Base-by-base conservation (phyloP, 305 asterid species). In the Solanum chacoense region DNA sequence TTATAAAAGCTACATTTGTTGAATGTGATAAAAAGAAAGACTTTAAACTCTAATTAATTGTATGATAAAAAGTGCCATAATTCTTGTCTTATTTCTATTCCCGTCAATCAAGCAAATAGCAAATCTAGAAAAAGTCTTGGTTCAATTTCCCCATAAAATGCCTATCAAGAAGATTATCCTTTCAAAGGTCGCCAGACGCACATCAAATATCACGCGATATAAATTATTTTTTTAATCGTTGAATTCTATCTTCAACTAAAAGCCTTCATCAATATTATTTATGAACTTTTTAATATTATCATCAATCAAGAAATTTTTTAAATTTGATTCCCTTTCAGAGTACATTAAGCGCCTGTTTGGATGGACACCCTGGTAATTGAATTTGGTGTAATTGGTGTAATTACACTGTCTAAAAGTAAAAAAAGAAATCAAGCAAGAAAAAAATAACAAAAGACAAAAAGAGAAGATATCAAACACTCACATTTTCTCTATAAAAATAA, bases 131-230 rank as follows among this genome's bases (percentile, higher is more conserved):
- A n/a, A 24, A 37, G 63, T 78, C 85, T 37, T 12, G 18, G n/a
- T 36, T 36, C 22, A 35, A 77, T 36, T 77, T 37, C 22, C 22
- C 22, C 22, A 65, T n/a, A 63, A 22, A 59, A 59, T 18, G 4
- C 0, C 26, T 2, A 59, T 20, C 5, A 59, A 59, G 11, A 59
- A 59, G 8, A 59, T 59, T 7, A 55, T 20, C 0, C 10, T 55
- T 55, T 55, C 8, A 67, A 26, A 12, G 4, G 13, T 1, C 1
- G 0, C 0, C 4, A 7, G 0, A 65, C 3, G 1, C 13, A 11
- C 3, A 65, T 65, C 0, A 26, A 26, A 69, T 3, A 11, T 8
- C 73, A n/a, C 5, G 31, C 29, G 1, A 26, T 11, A 7, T 26
- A 0, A n/a, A 2, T n/a, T 69, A 1, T 7, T 2, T 26, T 69